These are phyloP conservation scores for Cetraspora pellucida DNA, from an alignment of 192 early-diverging fungal species.

Conservation along the genomic window DNA sequence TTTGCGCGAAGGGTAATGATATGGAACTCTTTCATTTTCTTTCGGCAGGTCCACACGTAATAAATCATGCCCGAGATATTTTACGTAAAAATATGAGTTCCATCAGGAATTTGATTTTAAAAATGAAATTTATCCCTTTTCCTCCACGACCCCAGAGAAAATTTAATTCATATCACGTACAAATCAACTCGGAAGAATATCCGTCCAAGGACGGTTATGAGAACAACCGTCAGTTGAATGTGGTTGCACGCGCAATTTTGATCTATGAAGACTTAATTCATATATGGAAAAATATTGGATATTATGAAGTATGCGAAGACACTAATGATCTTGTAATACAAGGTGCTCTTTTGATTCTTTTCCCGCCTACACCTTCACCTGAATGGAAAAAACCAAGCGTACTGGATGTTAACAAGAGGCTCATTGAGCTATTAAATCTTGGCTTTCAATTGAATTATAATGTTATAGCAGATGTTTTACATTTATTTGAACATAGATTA, in stretches of 20 bases:
- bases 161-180: no score
- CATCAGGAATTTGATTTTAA: not conserved
- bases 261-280: constrained; percentile 5
- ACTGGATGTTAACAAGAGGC: not conserved
- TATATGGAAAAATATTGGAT: not conserved
- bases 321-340: constrained; percentile 23
- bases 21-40: constrained; percentile 22
- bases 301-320: constrained; percentile 13
- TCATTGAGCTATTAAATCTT: not conserved
- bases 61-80: not conserved
- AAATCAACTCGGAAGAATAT: not conserved
- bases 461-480: constrained; percentile 15
- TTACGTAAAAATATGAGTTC: not conserved
- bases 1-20: constrained; percentile 1
- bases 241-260: constrained; percentile 15
- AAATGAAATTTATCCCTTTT: constrained; percentile 6
- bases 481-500: constrained; percentile 16
- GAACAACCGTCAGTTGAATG: not conserved
- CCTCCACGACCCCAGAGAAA: not conserved
- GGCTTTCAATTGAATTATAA: constrained; percentile 7
- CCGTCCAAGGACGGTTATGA: constrained; percentile 17
- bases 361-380: not conserved
- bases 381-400: constrained; percentile 10
- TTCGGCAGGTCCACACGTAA: constrained; percentile 5
- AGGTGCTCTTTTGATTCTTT: constrained; percentile 6